Evolutionary conservation across 768 basidiomycete species (phyloP).

Genomic region (Cytidiella melzeri): DNA sequence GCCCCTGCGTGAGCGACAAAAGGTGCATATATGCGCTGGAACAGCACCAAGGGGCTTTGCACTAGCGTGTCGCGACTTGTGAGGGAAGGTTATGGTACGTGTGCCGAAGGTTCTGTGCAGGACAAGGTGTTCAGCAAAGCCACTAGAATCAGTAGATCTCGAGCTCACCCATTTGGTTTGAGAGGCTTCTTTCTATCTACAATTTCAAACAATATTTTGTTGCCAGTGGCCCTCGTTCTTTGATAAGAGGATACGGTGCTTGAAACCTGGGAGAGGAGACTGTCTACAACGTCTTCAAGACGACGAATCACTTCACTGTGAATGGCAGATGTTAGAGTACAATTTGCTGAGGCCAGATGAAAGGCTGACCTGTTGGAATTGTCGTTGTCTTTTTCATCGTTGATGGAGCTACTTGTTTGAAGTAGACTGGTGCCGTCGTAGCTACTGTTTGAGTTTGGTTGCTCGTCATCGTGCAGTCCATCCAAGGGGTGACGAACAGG

Average conservation of each 20-base stretch:
- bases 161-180: conserved; percentile 24
- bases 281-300: conserved; percentile 16
- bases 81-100: conserved; percentile 33
- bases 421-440: not conserved
- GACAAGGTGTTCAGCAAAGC: not conserved
- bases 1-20: not conserved
- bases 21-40: not conserved
- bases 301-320: conserved; percentile 13
- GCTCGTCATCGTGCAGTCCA: too few species aligned
- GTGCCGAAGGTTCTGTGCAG: conserved; percentile 17
- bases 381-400: conserved; percentile 3
- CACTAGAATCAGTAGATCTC: not conserved
- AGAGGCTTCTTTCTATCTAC: conserved; percentile 30
- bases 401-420: not conserved
- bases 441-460: not conserved
- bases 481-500: too few species aligned
- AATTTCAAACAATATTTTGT: conserved; percentile 30
- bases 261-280: conserved; percentile 19
- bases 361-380: conserved; percentile 2
- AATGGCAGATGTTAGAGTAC: not conserved
- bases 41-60: conserved; percentile 35
- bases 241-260: conserved; percentile 7
- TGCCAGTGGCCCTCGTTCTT: not conserved
- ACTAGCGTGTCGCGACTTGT: conserved; percentile 30
- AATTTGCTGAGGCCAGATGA: not conserved